Evolutionary conservation across 2,329 filamentous ascomycete genomes (phyloP).

Genomic region (Parascedosporium putredinis): DNA sequence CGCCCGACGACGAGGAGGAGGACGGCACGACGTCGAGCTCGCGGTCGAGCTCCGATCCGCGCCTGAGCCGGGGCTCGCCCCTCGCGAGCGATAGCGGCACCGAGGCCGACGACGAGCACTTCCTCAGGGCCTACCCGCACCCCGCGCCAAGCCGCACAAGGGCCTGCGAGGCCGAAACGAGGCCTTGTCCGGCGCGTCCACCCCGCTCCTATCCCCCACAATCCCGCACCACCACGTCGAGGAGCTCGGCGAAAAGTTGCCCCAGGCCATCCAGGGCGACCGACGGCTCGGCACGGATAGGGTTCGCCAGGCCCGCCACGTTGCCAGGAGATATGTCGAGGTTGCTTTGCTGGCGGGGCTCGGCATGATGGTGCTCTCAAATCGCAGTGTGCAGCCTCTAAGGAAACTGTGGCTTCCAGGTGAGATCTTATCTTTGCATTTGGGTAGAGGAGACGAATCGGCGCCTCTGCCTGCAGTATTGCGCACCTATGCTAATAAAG

Average conservation of each 20-base stretch:
- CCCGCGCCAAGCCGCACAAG: conserved; percentile 63
- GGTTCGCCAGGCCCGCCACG: conserved; percentile 34
- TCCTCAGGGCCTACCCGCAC: conserved; percentile 73
- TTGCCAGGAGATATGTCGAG: conserved; percentile 43
- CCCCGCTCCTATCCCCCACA: conserved; percentile 41
- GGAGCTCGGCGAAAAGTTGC: conserved; percentile 14
- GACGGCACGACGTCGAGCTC: not conserved
- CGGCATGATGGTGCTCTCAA: conserved; percentile 35
- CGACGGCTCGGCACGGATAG: conserved; percentile 14
- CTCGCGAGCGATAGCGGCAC: conserved; percentile 81
- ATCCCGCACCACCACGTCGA: conserved; percentile 30
- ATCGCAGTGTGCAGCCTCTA: conserved; percentile 34
- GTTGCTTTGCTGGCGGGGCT: conserved; percentile 39
- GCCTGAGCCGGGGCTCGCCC: conserved; percentile 45
- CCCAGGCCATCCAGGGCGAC: conserved; percentile 12
- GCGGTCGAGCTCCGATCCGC: conserved; percentile 22
- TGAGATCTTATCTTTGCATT: conserved; percentile 22
- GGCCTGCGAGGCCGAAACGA: conserved; percentile 58
- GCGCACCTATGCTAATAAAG: conserved; percentile 10
- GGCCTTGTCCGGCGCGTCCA: conserved; percentile 41
- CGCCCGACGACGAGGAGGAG: not conserved
- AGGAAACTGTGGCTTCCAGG: conserved; percentile 38
- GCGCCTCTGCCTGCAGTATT: too few relatives aligned
- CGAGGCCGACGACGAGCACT: conserved; percentile 89
- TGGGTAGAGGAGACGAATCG: too few relatives aligned